Evolutionary conservation across 2,329 filamentous ascomycete species (phyloP).

Genomic region (Calonectria hongkongensis): DNA sequence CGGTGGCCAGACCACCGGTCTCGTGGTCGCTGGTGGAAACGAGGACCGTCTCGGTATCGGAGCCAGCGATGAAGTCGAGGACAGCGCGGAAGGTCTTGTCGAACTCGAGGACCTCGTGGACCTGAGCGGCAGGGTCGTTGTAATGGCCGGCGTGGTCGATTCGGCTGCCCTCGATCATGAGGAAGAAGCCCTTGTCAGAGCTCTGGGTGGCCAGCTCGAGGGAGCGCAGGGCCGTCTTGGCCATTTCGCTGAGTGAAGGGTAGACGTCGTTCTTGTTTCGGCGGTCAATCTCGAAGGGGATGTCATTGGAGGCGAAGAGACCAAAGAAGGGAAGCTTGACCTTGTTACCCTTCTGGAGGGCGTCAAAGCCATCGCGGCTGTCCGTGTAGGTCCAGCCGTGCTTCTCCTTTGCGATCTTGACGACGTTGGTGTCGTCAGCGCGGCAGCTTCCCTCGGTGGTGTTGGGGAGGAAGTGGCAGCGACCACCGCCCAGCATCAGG

Average conservation of each 20-base stretch:
- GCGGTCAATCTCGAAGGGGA: slow-evolving; percentile 96
- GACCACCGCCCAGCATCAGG: slow-evolving; percentile 92
- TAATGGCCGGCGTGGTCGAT: slow-evolving; percentile 96
- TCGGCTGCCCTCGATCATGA: slow-evolving; percentile 98
- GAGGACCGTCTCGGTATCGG: slow-evolving; percentile 84
- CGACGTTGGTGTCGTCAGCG: slow-evolving; percentile 84
- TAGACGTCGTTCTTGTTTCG: slow-evolving; percentile 86
- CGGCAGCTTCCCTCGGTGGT: slow-evolving; percentile 88
- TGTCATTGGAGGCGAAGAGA: slow-evolving; percentile 86
- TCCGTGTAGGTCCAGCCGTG: slow-evolving; percentile 87
- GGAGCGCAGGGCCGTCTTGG: slow-evolving; percentile 85
- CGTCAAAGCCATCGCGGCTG: slow-evolving; percentile 84
- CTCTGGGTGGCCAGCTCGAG: slow-evolving; percentile 88
- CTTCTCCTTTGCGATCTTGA: slow-evolving; percentile 82
- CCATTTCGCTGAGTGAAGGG: slow-evolving; percentile 94
- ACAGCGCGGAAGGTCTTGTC: slow-evolving; percentile 90
- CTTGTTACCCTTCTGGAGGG: slow-evolving; percentile 78
- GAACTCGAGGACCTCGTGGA: slow-evolving; percentile 95
- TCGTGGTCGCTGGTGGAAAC: slow-evolving; percentile 97
- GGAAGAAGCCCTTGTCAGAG: slow-evolving; percentile 94
- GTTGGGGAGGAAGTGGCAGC: slow-evolving; percentile 95
- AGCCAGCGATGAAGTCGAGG: slow-evolving; percentile 87
- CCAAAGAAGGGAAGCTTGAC: slow-evolving; percentile 89
- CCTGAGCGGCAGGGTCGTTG: slow-evolving; percentile 89
- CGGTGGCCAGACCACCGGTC: slow-evolving; percentile 90